Evolutionary conservation across 768 basidiomycete genomes (phyloP), one percentile per base, ranked within the genome.

Genomic region (Pleurotus djamor): DNA sequence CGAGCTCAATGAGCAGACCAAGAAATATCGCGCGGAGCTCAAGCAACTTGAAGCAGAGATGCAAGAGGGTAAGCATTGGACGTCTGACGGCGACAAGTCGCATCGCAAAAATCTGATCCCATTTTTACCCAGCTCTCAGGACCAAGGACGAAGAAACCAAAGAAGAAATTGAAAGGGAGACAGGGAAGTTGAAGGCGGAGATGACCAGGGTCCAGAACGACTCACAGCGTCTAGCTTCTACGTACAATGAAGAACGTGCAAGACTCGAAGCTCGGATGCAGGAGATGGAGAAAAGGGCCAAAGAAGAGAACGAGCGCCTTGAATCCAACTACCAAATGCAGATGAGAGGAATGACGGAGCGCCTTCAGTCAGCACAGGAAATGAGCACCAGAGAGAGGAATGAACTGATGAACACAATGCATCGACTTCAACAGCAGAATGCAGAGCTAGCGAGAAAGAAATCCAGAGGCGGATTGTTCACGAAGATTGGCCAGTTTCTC

Each of bases 21-120:
- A 75, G 57, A 72, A 75, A 37, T 79, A 82, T 61, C 70, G 76
- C 35, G 70, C 76, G n/a, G 84, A 87, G 63, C 68, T 85, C 65
- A 68, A 70, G 45, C 70, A 70, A 4, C 71, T 88, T n/a, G 73
- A 77, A 58, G 64, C 70, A 5, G 82, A 84, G 59, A 82, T 83
- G 73, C 72, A 78, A 61, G 72, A 48, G 17, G 60, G 36, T 32
- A 32, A 41, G 21, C 17, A 7, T 34, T 16, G n/a, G 12, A 3
- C 35, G 13, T 2, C 1, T 35, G 12, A 9, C 4, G 35, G 16
- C 35, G 3, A 4, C 9, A 0, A 2, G 3, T 51, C 32, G 7
- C 9, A 1, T 9, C n/a, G 38, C 17, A 33, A 2, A 28, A 36
- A 4, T 17, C 4, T 8, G 2, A 9, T 58, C 59, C 12, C 3